Evolutionary conservation across 768 basidiomycete genomes (phyloP), one percentile per base, ranked within the genome.

Genomic region (Mycena leptocephala): DNA sequence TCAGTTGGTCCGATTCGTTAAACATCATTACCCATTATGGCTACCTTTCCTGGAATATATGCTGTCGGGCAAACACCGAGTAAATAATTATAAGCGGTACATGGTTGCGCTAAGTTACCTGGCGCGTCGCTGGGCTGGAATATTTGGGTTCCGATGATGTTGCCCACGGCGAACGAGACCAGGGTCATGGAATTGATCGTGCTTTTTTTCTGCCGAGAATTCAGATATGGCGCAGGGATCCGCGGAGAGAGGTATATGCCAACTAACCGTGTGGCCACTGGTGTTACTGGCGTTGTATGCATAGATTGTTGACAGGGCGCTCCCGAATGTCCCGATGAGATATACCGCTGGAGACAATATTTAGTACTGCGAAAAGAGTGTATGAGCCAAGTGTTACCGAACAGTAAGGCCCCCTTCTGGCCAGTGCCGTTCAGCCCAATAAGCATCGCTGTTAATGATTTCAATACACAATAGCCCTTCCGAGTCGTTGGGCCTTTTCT

Each of bases 281-380:
- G 90, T 93, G 80, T 94, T 93, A 67, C 89, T 90, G 9, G 92
- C 91, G 66, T 93, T 92, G 77, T 91, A 93, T 0, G 93, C 92
- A 71, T 93, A 93, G 14, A 93, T 86, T 0, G 89, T 87, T 0
- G 92, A 89, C 13, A 94, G 81, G 0, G 91, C 90, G 64, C 90
- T 91, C 7, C 92, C 92, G 69, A 91, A 94, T 3, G 90, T 90
- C n/a, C 88, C 86, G 33, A 88, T 84, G 35, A 92, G 81, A 70
- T 91, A 91, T 13, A 84, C 84, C 39, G 86, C 71, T 56, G 67
- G 24, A 61, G 51, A 58, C 51, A 18, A 71, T 35, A 46, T 64
- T n/a, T 22, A 28, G 55, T 16, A 26, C 9, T 24, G 37, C 18
- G 48, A 69, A 28, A 37, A 14, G 5, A 28, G 41, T 7, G 28